Percentiles rank a stretch among this genome's conserved stretches.
Conservation (phyloP, 2,329 filamentous ascomycete species). For the Trichoderma guizhouense region DNA sequence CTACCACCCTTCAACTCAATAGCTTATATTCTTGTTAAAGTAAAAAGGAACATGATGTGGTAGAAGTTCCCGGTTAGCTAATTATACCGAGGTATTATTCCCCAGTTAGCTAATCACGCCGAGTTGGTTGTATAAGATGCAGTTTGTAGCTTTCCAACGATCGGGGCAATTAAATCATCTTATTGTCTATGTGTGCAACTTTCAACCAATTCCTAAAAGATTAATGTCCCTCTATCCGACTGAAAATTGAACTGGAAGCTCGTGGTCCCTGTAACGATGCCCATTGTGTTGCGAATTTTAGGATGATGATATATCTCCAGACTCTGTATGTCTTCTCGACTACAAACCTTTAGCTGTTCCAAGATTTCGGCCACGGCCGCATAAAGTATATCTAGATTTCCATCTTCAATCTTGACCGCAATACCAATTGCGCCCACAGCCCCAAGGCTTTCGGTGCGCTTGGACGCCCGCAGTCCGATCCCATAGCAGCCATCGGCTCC, state of each 20-base stretch:
- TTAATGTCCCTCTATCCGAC: neutral
- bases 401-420: conserved; percentile 48
- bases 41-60: neutral
- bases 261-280: conserved; percentile 34
- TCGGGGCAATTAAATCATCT: neutral
- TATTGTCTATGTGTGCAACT: neutral
- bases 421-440: conserved; percentile 40
- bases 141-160: neutral
- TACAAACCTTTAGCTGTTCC: conserved; percentile 40
- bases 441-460: conserved; percentile 36
- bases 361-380: conserved; percentile 43
- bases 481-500: conserved; percentile 49
- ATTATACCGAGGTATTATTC: neutral
- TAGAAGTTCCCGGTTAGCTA: neutral
- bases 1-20: neutral
- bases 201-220: neutral
- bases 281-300: conserved; percentile 37
- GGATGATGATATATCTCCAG: conserved; percentile 34
- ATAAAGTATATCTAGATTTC: conserved; percentile 42
- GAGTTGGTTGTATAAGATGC: neutral
- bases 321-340: conserved; percentile 26
- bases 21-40: neutral
- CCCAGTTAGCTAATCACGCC: neutral
- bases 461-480: conserved; percentile 39
- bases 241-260: conserved; percentile 1